Evolutionary conservation across 1,139 yeast species (phyloP).

Genomic region (Geotrichum klebahnii): DNA sequence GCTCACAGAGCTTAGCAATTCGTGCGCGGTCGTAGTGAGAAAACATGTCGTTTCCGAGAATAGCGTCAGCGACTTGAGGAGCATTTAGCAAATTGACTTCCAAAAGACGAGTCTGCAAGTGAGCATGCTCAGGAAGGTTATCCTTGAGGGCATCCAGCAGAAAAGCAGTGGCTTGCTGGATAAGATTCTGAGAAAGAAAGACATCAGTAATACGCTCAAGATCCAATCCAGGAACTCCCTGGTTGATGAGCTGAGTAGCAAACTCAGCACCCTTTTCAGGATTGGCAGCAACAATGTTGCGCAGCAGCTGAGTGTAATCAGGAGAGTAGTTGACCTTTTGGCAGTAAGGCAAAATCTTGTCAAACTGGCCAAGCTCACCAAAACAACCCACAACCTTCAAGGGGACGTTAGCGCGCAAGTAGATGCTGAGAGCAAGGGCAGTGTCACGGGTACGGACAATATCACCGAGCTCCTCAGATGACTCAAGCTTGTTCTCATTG

Average conservation of each 20-base stretch:
- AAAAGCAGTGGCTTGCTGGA: conserved; percentile 99
- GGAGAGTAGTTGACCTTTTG: conserved; percentile 86
- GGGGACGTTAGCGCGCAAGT: conserved; percentile 78
- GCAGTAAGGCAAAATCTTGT: conserved; percentile 90
- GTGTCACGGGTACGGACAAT: conserved; percentile 84
- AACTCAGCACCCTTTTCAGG: conserved; percentile 99
- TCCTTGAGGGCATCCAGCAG: conserved; percentile 91
- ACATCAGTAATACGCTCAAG: conserved; percentile 87
- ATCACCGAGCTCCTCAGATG: conserved; percentile 96
- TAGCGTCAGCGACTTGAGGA: conserved; percentile 99
- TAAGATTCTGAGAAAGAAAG: conserved; percentile 87
- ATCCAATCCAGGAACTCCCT: conserved; percentile 61
- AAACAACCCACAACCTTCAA: conserved; percentile 87
- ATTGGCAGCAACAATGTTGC: conserved; percentile 82
- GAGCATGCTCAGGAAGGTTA: conserved; percentile 93
- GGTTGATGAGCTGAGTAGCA: conserved; percentile 76
- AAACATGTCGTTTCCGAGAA: conserved; percentile 91
- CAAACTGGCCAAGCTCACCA: conserved; percentile 96
- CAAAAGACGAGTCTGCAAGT: conserved; percentile 87
- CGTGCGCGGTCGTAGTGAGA: conserved; percentile 92
- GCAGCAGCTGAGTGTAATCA: conserved; percentile 83
- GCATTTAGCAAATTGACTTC: conserved; percentile 93
- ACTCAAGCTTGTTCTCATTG: conserved; percentile 87
- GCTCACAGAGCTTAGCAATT: conserved; percentile 87
- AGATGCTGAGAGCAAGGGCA: conserved; percentile 84